Conservation (phyloP, 1,284 basidiomycete genomes). For the Peniophora sp. region DNA sequence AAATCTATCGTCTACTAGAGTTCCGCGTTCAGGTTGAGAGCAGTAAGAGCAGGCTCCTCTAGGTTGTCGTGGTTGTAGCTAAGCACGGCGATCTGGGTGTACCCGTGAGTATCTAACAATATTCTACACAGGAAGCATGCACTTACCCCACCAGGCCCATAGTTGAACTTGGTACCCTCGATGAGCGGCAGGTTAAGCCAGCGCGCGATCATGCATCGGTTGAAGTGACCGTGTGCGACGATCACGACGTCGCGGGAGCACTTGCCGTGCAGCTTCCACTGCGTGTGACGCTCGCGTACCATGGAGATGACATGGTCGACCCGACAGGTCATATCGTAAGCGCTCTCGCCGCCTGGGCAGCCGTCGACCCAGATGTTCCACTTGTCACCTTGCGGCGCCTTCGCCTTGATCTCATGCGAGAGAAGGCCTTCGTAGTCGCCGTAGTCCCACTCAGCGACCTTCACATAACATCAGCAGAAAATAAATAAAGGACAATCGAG, state of each 20-base stretch:
- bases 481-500: background rate
- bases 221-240: constrained; percentile 81
- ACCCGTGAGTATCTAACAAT: no score
- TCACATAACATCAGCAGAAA: background rate
- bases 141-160: background rate
- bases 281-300: constrained; percentile 61
- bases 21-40: constrained; percentile 59
- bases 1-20: constrained; percentile 1
- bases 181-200: constrained; percentile 65
- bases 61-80: constrained; percentile 72
- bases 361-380: constrained; percentile 86
- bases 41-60: constrained; percentile 70
- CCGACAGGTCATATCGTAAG: constrained; percentile 69
- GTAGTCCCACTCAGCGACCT: constrained; percentile 73
- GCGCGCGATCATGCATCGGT: constrained; percentile 73
- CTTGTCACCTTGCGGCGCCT: constrained; percentile 11
- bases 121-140: no score
- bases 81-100: constrained; percentile 54
- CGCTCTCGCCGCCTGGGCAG: constrained; percentile 83
- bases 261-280: constrained; percentile 59
- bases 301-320: constrained; percentile 73
- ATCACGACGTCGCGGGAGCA: constrained; percentile 67
- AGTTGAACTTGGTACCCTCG: constrained; percentile 33
- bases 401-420: constrained; percentile 66
- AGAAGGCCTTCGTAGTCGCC: constrained; percentile 84